Evolutionary conservation across 352 stramenopile genomes (phyloP), one percentile per base, ranked within the genome.

Genomic region (Phytophthora parvispora): DNA sequence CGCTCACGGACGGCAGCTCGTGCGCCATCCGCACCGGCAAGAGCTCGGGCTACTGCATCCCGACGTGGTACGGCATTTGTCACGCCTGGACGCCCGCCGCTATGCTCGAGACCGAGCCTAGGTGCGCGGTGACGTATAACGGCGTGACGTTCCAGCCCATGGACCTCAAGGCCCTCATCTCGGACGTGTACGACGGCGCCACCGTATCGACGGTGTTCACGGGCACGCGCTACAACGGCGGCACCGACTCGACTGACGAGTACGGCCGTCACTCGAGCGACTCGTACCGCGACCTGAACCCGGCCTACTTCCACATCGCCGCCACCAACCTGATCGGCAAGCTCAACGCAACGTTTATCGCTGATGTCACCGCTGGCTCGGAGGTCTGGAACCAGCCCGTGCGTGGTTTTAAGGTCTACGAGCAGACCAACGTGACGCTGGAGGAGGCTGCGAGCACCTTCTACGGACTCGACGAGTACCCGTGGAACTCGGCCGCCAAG

Each of bases 341-440:
- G 8, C 63, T 81, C 18, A 80, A 80, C 15, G 2, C 62, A 12
- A 55, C 71, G 2, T 87, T 89, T 58, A 56, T 92, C 2, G 56
- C 78, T 5, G 84, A 92, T 47, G 69, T 84, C 1, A 54, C 59
- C 1, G 67, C 74, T 8, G 65, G 32, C 24, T 32, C 49, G 0
- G 54, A 83, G 54, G 82, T 91, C n/a, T 91, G 83, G 81, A 91
- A 92, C 73, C 80, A 89, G 55, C 83, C 83, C 8, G 72, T 92
- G 40, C 66, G 60, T 27, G 73, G 66, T 52, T 91, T 83, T 71
- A 67, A 78, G 38, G 75, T 77, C 52, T 86, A 84, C 60, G 57
- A 79, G 36, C 59, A 80, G 28, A 67, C 68, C 24, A 43, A 54
- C 8, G 71, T 84, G 64, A 68, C 67, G 10, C 52, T 87, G 53